A percentile compares a stretch with the other conserved stretches of the same genome.
Conservation (phyloP, 441 rosid species). For the Adansonia gregorii region DNA sequence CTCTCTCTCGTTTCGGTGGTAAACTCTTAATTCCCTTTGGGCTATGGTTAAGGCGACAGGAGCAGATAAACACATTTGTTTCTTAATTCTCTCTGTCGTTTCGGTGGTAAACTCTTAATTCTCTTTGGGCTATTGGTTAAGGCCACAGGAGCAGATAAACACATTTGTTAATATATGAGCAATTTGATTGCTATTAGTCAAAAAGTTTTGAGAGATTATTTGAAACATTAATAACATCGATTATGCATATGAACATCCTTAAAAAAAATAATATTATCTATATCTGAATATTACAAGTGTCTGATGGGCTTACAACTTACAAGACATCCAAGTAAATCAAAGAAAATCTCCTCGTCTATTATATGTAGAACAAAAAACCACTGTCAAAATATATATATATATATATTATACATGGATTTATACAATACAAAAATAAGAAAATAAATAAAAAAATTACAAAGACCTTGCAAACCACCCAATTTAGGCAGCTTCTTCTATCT, state of each 20-base stretch:
- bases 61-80: background rate
- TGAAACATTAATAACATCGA: background rate
- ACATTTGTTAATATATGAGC: background rate
- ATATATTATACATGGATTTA: slow-evolving; percentile 46
- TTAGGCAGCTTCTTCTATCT: slow-evolving; percentile 26
- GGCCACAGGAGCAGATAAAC: background rate
- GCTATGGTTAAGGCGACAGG: too few relatives aligned
- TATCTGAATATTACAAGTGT: too few relatives aligned
- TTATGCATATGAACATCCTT: too few relatives aligned
- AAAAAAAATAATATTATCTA: too few relatives aligned
- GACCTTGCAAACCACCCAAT: slow-evolving; percentile 32
- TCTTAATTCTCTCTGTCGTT: too few relatives aligned
- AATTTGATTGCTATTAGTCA: background rate
- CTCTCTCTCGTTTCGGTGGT: too few relatives aligned
- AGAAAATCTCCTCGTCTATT: slow-evolving; percentile 32
- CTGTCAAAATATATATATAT: slow-evolving; percentile 25
- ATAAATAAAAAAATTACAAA: slow-evolving; percentile 41
- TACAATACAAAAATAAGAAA: slow-evolving; percentile 38
- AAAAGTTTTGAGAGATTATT: background rate
- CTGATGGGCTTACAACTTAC: background rate
- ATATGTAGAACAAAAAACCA: slow-evolving; percentile 39
- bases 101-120: too few relatives aligned
- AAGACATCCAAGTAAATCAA: slow-evolving; percentile 19
- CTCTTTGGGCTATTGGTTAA: too few relatives aligned
- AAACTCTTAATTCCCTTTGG: too few relatives aligned